Evolutionary conservation across 2,329 filamentous ascomycete species (phyloP).

Genomic region (Aspergillus arachidicola): DNA sequence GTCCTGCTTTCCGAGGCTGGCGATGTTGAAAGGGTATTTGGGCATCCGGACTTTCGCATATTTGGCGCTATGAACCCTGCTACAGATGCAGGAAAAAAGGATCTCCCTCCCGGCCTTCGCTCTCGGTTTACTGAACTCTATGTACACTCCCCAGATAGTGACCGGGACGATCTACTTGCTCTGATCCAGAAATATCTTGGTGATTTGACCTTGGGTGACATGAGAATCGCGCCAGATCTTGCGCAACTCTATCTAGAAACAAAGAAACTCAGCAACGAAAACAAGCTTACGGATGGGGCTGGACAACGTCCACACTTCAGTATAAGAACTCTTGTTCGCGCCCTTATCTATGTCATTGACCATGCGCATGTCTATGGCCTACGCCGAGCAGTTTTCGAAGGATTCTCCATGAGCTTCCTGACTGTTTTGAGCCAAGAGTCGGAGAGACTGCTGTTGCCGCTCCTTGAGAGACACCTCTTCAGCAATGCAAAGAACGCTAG

Average conservation of each 20-base stretch:
- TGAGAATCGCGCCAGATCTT: slow-evolving; percentile 76
- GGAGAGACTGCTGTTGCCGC: slow-evolving; percentile 73
- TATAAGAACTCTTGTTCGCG: slow-evolving; percentile 87
- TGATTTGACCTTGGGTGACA: slow-evolving; percentile 69
- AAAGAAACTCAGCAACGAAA: slow-evolving; percentile 77
- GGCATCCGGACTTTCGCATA: slow-evolving; percentile 90
- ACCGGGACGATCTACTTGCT: slow-evolving; percentile 80
- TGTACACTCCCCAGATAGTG: slow-evolving; percentile 84
- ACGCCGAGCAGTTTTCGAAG: slow-evolving; percentile 85
- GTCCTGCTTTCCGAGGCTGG: slow-evolving; percentile 91
- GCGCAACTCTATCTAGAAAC: slow-evolving; percentile 86
- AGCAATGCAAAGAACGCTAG: slow-evolving; percentile 68
- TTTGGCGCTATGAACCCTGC: slow-evolving; percentile 99
- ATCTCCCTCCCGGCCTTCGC: slow-evolving; percentile 83
- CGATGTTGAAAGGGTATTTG: slow-evolving; percentile 84
- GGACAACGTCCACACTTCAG: slow-evolving; percentile 97
- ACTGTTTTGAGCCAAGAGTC: slow-evolving; percentile 84
- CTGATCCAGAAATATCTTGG: slow-evolving; percentile 89
- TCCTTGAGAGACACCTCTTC: slow-evolving; percentile 80
- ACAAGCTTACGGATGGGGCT: slow-evolving; percentile 87
- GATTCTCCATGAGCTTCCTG: slow-evolving; percentile 96
- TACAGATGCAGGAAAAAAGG: slow-evolving; percentile 94
- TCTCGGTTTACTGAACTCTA: slow-evolving; percentile 96
- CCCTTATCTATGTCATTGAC: slow-evolving; percentile 82
- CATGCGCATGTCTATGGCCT: slow-evolving; percentile 83